Conservation (phyloP, 768 basidiomycete genomes). For the Pholiota microspora region DNA sequence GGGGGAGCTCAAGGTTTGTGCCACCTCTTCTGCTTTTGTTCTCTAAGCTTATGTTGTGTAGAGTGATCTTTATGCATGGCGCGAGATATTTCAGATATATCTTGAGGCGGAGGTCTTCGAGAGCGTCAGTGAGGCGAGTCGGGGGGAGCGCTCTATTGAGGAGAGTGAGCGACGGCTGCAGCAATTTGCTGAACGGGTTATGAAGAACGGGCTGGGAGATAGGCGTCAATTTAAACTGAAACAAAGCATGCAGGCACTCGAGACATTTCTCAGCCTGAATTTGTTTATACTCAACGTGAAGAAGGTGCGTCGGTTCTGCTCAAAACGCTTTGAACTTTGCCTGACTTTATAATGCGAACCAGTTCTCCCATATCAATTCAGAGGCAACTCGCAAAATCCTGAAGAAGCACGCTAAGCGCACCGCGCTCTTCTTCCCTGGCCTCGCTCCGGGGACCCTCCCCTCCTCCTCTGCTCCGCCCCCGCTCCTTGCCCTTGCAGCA, state of each 20-base stretch:
- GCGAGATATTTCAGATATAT: conserved; percentile 87
- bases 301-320: conserved; percentile 66
- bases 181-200: conserved; percentile 60
- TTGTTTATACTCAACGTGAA: conserved; percentile 77
- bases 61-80: conserved; percentile 84
- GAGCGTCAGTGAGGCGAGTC: conserved; percentile 54
- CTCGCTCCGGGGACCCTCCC: conserved; percentile 17
- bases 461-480: conserved; percentile 17
- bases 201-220: conserved; percentile 53
- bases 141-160: conserved; percentile 68
- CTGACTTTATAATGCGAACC: no score
- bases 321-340: no score
- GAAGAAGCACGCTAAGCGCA: conserved; percentile 92
- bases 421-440: conserved; percentile 66
- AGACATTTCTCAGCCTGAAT: conserved; percentile 75
- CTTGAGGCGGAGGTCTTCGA: conserved; percentile 87
- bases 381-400: conserved; percentile 92
- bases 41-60: conserved; percentile 14
- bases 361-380: conserved; percentile 83
- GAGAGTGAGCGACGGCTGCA: conserved; percentile 68
- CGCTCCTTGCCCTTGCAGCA: conserved; percentile 17
- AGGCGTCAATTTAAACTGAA: conserved; percentile 52
- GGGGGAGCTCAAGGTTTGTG: conserved; percentile 23
- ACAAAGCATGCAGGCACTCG: conserved; percentile 57
- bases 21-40: not conserved